Percentiles rank a stretch among this genome's conserved stretches.
These are phyloP conservation scores for Ustilago sp. DNA, from an alignment of 1,284 basidiomycete genomes.

Conservation along the genomic window DNA sequence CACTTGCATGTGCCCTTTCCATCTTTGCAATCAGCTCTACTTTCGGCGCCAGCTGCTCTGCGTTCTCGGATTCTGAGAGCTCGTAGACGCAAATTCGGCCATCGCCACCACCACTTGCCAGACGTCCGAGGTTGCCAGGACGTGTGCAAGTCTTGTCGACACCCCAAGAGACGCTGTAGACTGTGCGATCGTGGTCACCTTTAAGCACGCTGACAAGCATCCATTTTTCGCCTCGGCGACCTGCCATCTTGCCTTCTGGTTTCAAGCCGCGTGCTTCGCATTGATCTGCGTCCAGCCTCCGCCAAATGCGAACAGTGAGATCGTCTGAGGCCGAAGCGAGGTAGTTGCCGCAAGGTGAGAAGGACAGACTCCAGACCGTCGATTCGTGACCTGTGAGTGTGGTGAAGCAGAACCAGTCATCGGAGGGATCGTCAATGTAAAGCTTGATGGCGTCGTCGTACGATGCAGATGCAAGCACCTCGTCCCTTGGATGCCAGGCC, in stretches of 20 bases:
- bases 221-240: slow-evolving; percentile 70
- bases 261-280: slow-evolving; percentile 61
- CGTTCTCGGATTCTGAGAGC: slow-evolving; percentile 69
- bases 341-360: slow-evolving; percentile 82
- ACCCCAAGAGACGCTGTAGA: slow-evolving; percentile 84
- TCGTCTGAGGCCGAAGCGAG: slow-evolving; percentile 86
- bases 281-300: slow-evolving; percentile 61
- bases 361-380: slow-evolving; percentile 90
- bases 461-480: slow-evolving; percentile 93
- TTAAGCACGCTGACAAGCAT: slow-evolving; percentile 64
- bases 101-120: slow-evolving; percentile 81
- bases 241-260: slow-evolving; percentile 59
- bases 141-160: slow-evolving; percentile 55
- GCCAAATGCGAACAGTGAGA: slow-evolving; percentile 75
- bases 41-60: slow-evolving; percentile 29
- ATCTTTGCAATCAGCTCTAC: slow-evolving; percentile 52
- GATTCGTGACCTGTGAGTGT: slow-evolving; percentile 81
- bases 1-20: slow-evolving; percentile 77
- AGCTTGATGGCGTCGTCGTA: slow-evolving; percentile 98
- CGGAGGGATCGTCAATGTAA: slow-evolving; percentile 90
- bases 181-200: slow-evolving; percentile 76
- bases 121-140: slow-evolving; percentile 75
- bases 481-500: slow-evolving; percentile 93
- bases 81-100: slow-evolving; percentile 82
- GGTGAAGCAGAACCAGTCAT: slow-evolving; percentile 91